Evolutionary conservation across 2,329 filamentous ascomycete species (phyloP), one percentile per base, ranked within the genome.

Genomic region (Sporothrix variecibatus): DNA sequence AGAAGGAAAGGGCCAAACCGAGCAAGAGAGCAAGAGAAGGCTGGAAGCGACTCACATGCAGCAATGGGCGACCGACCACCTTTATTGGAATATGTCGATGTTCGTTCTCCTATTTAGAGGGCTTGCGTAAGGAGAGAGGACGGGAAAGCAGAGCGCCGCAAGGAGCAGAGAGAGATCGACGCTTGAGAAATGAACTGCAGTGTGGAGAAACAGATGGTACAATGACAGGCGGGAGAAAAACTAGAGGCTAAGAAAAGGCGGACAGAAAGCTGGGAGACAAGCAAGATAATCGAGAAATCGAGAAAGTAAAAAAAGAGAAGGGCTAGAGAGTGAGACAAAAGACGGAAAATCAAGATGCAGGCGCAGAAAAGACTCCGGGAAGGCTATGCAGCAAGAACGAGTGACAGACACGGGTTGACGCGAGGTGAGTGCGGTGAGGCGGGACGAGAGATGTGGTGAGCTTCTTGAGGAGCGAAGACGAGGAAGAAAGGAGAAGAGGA

Each of bases 101-200:
- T 46, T 46, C 38, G 62, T 43, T 23, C 34, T 46, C 38, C 38
- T 46, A 20, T 65, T 46, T 26, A 46, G n/a, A 65, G 23, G 12
- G 62, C 38, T 28, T 67, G 38, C 62, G 49, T 53, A 53, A 58
- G 49, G 28, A 70, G 67, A 43, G 60, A 65, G 17, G 31, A 38
- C 26, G 67, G 43, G 46, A 34, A 9, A 23, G 68, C 31, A 53
- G 31, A 17, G 51, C 68, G 51, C 58, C 28, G 58, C 20, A 28
- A 53, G 46, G 53, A 72, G 62, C 60, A 56, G 40, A 46, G 46
- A 38, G 71, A 56, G 72, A 68, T 73, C 72, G 49, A 69, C 62
- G 62, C 46, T n/a, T 34, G 69, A 71, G 69, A 71, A 49, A 62
- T 71, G 69, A 71, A 34, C 23, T 31, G 70, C 26, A 58, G 56